These are phyloP conservation scores for Scenedesmus sp. DNA, from an alignment of 163 green algal genomes.

Conservation along the genomic window DNA sequence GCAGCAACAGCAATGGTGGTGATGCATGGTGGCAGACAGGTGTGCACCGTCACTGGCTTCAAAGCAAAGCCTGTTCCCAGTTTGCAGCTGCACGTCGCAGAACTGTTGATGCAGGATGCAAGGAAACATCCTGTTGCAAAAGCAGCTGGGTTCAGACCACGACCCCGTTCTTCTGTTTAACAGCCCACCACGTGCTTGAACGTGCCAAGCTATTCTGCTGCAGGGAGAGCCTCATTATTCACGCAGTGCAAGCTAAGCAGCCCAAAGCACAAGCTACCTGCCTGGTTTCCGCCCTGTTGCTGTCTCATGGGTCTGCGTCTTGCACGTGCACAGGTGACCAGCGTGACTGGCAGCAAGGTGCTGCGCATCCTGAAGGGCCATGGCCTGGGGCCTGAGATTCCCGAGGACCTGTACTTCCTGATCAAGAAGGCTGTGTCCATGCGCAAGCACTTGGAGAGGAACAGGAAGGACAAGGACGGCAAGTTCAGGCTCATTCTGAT, in stretches of 20 bases:
- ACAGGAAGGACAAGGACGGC: conserved; percentile 98
- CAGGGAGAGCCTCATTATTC: too few relatives aligned
- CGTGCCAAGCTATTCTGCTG: too few relatives aligned
- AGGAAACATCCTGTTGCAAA: not conserved
- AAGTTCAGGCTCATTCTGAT: conserved; percentile 99
- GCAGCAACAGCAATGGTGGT: conserved; percentile 65
- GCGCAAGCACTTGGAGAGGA: conserved; percentile 99
- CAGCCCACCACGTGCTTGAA: too few relatives aligned
- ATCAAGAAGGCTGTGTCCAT: conserved; percentile 99
- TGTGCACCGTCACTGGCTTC: not conserved
- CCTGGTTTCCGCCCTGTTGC: not conserved
- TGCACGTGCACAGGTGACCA: conserved; percentile 64
- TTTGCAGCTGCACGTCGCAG: not conserved
- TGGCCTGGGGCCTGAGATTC: conserved; percentile 96
- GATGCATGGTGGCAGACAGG: not conserved
- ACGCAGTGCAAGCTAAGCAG: too few relatives aligned
- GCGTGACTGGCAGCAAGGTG: conserved; percentile 96
- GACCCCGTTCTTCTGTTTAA: too few relatives aligned
- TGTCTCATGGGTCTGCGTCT: too few relatives aligned
- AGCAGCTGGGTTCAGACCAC: not conserved
- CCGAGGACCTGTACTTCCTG: conserved; percentile 99
- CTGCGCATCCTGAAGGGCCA: conserved; percentile 96
- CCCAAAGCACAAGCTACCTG: too few relatives aligned
- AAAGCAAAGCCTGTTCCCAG: not conserved
- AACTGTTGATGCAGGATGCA: not conserved